phyloP scores from a whole-genome alignment of 768 basidiomycete genomes.

The Baorangia bicolor region DNA sequence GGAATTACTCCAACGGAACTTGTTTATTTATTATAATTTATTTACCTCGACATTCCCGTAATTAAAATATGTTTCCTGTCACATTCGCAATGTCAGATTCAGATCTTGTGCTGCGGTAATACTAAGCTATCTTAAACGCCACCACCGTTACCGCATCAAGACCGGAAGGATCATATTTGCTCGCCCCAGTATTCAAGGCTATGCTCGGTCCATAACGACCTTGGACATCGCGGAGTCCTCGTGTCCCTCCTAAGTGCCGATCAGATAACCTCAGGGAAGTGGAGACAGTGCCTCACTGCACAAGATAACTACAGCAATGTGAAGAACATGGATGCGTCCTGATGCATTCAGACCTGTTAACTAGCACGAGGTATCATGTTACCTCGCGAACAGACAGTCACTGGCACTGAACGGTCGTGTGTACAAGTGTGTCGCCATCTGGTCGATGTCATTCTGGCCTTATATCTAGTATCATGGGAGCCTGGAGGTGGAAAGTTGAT shows the following conservation, averaged over 20 bases:
- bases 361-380: too few species aligned
- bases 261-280: neutral
- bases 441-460: too few species aligned
- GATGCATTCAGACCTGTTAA: neutral
- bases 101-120: neutral
- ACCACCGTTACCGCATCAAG: neutral
- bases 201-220: neutral
- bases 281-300: neutral
- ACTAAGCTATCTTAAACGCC: neutral
- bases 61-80: neutral
- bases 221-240: constrained; percentile 1
- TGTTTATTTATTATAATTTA: constrained; percentile 6
- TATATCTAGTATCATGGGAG: too few species aligned
- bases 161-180: neutral
- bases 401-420: too few species aligned
- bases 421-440: too few species aligned
- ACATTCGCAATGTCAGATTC: neutral
- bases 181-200: neutral
- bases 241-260: constrained; percentile 3
- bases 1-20: neutral
- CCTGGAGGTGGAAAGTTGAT: too few species aligned
- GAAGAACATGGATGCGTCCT: neutral
- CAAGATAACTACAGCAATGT: neutral
- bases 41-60: neutral
- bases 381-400: neutral